These are phyloP conservation scores for Cinnamomum micranthum DNA, from an alignment of 164 flowering plant species.

Conservation along the genomic window DNA sequence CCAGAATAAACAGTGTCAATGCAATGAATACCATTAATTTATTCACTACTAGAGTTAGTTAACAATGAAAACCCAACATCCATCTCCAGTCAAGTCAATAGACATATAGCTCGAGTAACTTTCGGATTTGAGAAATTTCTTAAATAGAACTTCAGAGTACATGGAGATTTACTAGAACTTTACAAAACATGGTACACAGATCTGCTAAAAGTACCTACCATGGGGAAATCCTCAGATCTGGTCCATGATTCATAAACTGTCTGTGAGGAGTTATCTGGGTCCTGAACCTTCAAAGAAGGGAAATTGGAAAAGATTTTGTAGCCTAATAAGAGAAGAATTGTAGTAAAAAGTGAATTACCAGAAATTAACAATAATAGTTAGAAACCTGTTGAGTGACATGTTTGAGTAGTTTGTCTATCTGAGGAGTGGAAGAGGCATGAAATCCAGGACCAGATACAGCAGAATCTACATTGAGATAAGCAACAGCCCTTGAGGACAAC, in stretches of 20 bases:
- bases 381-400: slow-evolving; percentile 59
- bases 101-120: not conserved
- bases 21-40: not conserved
- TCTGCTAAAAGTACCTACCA: slow-evolving; percentile 26
- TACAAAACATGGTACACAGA: not conserved
- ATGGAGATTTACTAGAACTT: not conserved
- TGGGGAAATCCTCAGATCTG: slow-evolving; percentile 27
- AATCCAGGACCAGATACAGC: slow-evolving; percentile 65
- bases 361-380: not conserved
- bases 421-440: slow-evolving; percentile 70
- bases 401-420: slow-evolving; percentile 63
- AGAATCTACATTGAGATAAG: slow-evolving; percentile 66
- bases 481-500: slow-evolving; percentile 58
- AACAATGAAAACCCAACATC: not conserved
- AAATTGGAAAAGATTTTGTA: not conserved
- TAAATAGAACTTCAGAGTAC: not conserved
- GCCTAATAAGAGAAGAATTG: not conserved
- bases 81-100: not conserved
- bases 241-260: slow-evolving; percentile 62
- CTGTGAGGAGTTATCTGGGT: slow-evolving; percentile 67
- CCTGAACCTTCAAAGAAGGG: slow-evolving; percentile 50
- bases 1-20: not conserved
- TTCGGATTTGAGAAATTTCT: not conserved
- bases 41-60: not conserved
- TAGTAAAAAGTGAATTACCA: not conserved